These are phyloP conservation scores for Perilla frutescens DNA, from an alignment of 257 asterid species.

Conservation along the genomic window DNA sequence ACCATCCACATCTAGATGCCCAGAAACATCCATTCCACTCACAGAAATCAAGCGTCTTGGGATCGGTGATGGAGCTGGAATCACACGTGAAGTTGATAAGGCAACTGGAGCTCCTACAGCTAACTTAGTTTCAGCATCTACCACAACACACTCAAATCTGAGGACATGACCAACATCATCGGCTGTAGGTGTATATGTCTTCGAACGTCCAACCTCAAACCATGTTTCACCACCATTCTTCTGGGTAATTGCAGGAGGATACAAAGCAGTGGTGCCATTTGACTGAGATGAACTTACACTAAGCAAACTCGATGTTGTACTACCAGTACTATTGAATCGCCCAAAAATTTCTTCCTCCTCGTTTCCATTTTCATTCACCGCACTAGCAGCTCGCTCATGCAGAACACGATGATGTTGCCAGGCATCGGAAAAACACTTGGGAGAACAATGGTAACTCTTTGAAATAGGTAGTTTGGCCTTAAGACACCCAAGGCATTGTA, in stretches of 20 bases:
- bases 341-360: conserved; percentile 93
- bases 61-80: conserved; percentile 95
- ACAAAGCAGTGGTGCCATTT: conserved; percentile 63
- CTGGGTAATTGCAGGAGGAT: conserved; percentile 75
- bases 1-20: conserved; percentile 67
- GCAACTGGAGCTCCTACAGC: conserved; percentile 70
- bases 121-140: conserved; percentile 72
- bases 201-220: conserved; percentile 88
- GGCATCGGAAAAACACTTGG: conserved; percentile 92
- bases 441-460: conserved; percentile 93
- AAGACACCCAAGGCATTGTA: conserved; percentile 90
- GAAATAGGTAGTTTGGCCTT: conserved; percentile 83
- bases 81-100: conserved; percentile 75
- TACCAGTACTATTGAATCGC: conserved; percentile 72
- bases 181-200: conserved; percentile 88
- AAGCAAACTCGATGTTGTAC: conserved; percentile 44
- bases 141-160: conserved; percentile 88
- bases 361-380: conserved; percentile 76
- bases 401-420: conserved; percentile 96
- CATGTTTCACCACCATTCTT: conserved; percentile 87
- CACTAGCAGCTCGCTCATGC: conserved; percentile 94
- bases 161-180: conserved; percentile 93
- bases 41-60: conserved; percentile 87
- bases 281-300: conserved; percentile 58
- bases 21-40: conserved; percentile 66